Base-by-base conservation (phyloP, 139 green algal genomes). In the Chlorella sp. region DNA sequence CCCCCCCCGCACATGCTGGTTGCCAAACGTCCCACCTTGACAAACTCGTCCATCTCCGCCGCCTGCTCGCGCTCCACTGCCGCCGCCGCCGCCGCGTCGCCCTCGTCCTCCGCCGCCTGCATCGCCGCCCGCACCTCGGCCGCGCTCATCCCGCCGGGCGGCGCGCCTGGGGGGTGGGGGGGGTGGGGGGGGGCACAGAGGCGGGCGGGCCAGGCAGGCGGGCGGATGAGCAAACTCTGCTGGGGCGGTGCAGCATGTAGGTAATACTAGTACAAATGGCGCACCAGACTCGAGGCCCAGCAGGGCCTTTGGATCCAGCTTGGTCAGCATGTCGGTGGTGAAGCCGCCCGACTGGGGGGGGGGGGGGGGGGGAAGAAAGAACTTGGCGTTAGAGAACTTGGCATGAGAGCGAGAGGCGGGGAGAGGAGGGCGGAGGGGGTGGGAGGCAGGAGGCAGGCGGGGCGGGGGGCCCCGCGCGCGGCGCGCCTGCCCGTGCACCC, bases 271-370 rank as follows among this genome's bases (percentile, higher is more conserved):
- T n/a, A 23, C 51, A 19, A 60, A 27, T 60, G 51, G 9, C 51
- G n/a, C n/a, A 27, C 51, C 51, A 23, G 21, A 60, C 51, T 15
- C 33, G 41, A 6, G 40, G 23, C 69, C 61, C 33, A 90, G 67
- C 55, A 86, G 68, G 4, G 85, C 73, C 27, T 51, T 45, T 9
- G 82, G 88, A 70, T 87, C 87, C 56, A 91, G 74, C 71, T 87
- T 87, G 40, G 76, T 79, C 35, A 83, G 64, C 45, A 96, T 84
- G 73, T 97, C 91, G 8, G 90, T 94, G 76, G 92, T 97, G 87
- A 98, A 98, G 41, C 88, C 93, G 8, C 92, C 95, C 25, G 82
- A 91, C 77, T 94, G 85, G 41, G 25, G 21, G 5, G 41, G 4
- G n/a, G 1, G 41, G 2, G 25, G 48, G 31, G 25, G 19, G 31